Conservation (phyloP, 2,329 filamentous ascomycete species). For the Pyrenophora seminiperda region DNA sequence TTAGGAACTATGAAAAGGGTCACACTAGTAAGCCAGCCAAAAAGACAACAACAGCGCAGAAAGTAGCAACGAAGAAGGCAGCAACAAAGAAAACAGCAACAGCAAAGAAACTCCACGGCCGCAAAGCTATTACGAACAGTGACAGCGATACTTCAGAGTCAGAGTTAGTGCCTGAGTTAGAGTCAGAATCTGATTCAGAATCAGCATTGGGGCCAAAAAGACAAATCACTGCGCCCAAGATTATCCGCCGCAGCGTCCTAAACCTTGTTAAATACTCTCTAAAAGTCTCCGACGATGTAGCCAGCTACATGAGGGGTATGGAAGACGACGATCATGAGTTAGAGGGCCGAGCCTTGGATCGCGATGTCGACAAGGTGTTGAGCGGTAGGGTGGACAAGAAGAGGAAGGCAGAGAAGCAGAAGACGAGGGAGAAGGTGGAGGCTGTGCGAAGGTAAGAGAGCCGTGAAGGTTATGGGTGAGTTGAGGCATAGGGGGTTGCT, state of each 20-base stretch:
- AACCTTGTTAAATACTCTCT: not conserved
- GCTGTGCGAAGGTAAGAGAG: no score
- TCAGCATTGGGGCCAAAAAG: not conserved
- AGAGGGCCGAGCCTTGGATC: not conserved
- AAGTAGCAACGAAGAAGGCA: not conserved
- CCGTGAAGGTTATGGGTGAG: not conserved
- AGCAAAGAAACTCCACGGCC: not conserved
- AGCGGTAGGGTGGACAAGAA: not conserved
- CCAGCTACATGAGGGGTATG: not conserved
- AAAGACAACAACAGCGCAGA: not conserved
- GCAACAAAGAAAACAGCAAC: not conserved
- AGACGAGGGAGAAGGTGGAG: no score
- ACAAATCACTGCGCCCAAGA: not conserved
- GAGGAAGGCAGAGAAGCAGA: not conserved
- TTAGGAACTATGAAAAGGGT: not conserved
- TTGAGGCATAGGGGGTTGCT: not conserved
- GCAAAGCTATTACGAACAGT: not conserved
- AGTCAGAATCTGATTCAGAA: not conserved
- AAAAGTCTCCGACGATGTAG: not conserved
- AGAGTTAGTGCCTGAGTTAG: not conserved
- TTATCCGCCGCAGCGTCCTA: not conserved
- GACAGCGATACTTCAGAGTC: not conserved
- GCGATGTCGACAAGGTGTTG: not conserved
- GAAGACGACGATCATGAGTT: not conserved
- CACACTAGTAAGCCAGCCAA: no score